Base-by-base conservation (phyloP, 345 rosid genomes). In the Pelargonium nanum region DNA sequence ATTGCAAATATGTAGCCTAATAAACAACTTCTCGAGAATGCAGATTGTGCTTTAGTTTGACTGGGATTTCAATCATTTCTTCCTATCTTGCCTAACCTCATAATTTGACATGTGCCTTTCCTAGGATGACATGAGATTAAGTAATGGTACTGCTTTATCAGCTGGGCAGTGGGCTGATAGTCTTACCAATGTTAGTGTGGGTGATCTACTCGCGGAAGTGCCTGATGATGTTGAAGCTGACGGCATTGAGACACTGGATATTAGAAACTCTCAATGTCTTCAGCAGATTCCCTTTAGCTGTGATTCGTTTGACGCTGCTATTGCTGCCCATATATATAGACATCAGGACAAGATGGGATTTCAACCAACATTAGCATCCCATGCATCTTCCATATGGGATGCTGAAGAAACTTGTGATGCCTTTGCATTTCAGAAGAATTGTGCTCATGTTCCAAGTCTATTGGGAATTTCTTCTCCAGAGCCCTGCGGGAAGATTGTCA, bases 331-430 rank as follows among this genome's bases (percentile, higher is more conserved):
- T 78, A 71, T 94, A 64, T 81, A 84, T 58, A 83, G 72, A 70
- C 89, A 85, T 62, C 95, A 89, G 71, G 79, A 78, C 73, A 87
- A 78, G 76, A 69, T 72, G 66, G 84, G 68, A 52, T 56, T 65
- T 61, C 64, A 68, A 59, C 70, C 84, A 22, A 56, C 70, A 5
- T 54, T 76, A 58, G 53, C 72, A 66, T 66, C 82, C 72, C 83
- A 81, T 62, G 60, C 83, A 48, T 67, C 89, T 24, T 86, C 97
- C 19, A 80, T 90, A 57, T 94, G 95, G 96, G 99, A 86, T 69
- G 96, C 89, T 70, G 99, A 94, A 72, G 97, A 94, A 69, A 94
- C 99, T 45, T 85, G 97, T 1, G 99, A 94, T 74, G 96, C 95
- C 70, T 94, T 94, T 78, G 85, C 86, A 22, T 94, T 94, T 81